Evolutionary conservation across 768 basidiomycete species (phyloP), one percentile per base, ranked within the genome.

Genomic region (Naganishia randhawae): DNA sequence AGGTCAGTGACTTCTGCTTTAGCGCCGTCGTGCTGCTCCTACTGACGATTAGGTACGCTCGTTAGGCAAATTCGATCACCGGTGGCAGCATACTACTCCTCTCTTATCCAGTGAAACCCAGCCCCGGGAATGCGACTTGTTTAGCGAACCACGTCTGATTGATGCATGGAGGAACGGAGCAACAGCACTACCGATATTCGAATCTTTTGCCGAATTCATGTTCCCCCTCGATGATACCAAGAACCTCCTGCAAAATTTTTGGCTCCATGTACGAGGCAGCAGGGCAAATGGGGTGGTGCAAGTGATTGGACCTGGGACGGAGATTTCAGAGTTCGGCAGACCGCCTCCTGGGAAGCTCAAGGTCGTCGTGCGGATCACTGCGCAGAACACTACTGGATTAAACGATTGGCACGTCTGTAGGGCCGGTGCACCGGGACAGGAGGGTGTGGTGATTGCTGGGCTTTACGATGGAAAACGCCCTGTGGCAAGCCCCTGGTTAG

Each of bases 91-190:
- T 41, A 10, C 4, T 1, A 61, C 57, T 3, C 37, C 57, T 25
- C 22, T 61, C 22, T 25, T 61, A 9, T 35, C 19, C 2, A 16
- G 29, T 11, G 57, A 61, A 41, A 25, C 16, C 22, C 19, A 25
- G n/a, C 57, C 57, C 14, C 57, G 57, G 10, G 57, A 61, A 61
- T 61, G 57, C 57, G 57, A 61, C 57, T 25, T 61, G 17, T 61
- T 61, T 39, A 61, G 35, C 37, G 57, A 33, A 37, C 35, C 57
- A 42, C 39, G 39, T 5, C 57, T 61, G 11, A 61, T 61, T 39
- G 57, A 61, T 10, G 41, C 57, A 22, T 61, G 57, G 57, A 17
- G 37, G 16, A 39, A 39, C 27, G 57, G 57, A 39, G 37, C 57
- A 39, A 61, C 57, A 25, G 37, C 57, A 25, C 57, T 11, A 29